phyloP scores from a whole-genome alignment of 1,284 basidiomycete genomes.

The Exobasidium rhododendri region DNA sequence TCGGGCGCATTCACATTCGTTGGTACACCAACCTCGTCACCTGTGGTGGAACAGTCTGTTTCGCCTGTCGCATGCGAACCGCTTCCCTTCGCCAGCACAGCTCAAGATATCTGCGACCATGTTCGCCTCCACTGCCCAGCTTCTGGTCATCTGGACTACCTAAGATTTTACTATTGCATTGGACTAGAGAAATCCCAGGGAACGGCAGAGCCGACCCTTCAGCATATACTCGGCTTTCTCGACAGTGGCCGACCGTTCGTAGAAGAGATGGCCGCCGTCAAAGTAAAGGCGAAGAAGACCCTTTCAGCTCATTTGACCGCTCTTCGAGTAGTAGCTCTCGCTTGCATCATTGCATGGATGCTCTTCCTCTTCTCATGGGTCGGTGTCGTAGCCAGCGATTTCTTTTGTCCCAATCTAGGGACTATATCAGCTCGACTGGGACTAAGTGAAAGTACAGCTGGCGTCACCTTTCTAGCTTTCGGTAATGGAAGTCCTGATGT shows the following conservation, averaged over 20 bases:
- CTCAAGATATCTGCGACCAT: conserved; percentile 34
- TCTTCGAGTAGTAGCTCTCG: conserved; percentile 24
- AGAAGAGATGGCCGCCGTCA: background rate
- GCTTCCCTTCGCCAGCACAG: conserved; percentile 3
- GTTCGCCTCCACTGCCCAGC: conserved; percentile 32
- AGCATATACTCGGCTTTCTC: background rate
- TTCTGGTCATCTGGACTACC: conserved; percentile 39
- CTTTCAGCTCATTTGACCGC: conserved; percentile 12
- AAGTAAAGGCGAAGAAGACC: background rate
- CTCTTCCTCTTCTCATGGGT: conserved; percentile 49
- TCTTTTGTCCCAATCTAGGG: conserved; percentile 52
- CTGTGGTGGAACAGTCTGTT: background rate
- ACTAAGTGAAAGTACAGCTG: conserved; percentile 51
- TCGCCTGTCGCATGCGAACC: background rate
- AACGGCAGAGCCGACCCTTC: background rate
- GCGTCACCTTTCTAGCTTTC: conserved; percentile 51
- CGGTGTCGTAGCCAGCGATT: conserved; percentile 50
- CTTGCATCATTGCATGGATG: conserved; percentile 35
- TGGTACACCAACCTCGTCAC: background rate
- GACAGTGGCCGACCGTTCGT: no score
- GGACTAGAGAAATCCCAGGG: conserved; percentile 16
- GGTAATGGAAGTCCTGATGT: conserved; percentile 58
- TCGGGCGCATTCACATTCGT: no score
- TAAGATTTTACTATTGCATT: conserved; percentile 47
- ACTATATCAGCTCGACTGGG: conserved; percentile 43